These are phyloP conservation scores for Starmerella tilneyi DNA, from an alignment of 805 yeast genomes.

Conservation along the genomic window DNA sequence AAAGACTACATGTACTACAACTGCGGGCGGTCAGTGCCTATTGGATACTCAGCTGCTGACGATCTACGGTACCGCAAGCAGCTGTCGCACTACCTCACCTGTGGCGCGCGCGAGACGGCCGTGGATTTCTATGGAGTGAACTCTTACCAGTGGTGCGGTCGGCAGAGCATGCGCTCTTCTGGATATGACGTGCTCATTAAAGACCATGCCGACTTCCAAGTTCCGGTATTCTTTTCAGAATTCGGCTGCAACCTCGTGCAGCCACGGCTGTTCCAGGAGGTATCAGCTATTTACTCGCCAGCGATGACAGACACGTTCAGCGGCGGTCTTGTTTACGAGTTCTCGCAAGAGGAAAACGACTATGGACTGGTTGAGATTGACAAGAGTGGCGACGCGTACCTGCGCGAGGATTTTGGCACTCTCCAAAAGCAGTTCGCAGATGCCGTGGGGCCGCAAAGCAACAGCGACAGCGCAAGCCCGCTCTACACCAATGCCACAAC, in stretches of 20 bases:
- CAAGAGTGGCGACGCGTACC: slow-evolving; percentile 35
- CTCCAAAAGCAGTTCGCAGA: slow-evolving; percentile 30
- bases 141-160: slow-evolving; percentile 79
- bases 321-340: slow-evolving; percentile 81
- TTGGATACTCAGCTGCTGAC: slow-evolving; percentile 96
- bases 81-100: slow-evolving; percentile 68
- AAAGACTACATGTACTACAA: slow-evolving; percentile 55
- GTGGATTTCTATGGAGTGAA: slow-evolving; percentile 74
- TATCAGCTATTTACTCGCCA: slow-evolving; percentile 53
- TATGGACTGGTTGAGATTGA: slow-evolving; percentile 62
- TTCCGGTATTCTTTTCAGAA: slow-evolving; percentile 83
- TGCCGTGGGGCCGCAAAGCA: not conserved
- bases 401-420: slow-evolving; percentile 43
- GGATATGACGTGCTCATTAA: slow-evolving; percentile 63
- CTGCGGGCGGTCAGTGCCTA: slow-evolving; percentile 61
- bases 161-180: slow-evolving; percentile 67
- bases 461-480: too few species aligned
- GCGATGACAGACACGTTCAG: slow-evolving; percentile 68
- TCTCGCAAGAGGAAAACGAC: slow-evolving; percentile 64
- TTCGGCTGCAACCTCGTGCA: slow-evolving; percentile 78
- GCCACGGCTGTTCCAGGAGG: slow-evolving; percentile 74
- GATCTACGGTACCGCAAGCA: slow-evolving; percentile 68
- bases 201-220: slow-evolving; percentile 56
- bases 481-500: too few species aligned
- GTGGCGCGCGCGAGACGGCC: slow-evolving; percentile 45